phyloP scores from a whole-genome alignment of 2,329 filamentous ascomycete species.

The Verticillium alfalfae region DNA sequence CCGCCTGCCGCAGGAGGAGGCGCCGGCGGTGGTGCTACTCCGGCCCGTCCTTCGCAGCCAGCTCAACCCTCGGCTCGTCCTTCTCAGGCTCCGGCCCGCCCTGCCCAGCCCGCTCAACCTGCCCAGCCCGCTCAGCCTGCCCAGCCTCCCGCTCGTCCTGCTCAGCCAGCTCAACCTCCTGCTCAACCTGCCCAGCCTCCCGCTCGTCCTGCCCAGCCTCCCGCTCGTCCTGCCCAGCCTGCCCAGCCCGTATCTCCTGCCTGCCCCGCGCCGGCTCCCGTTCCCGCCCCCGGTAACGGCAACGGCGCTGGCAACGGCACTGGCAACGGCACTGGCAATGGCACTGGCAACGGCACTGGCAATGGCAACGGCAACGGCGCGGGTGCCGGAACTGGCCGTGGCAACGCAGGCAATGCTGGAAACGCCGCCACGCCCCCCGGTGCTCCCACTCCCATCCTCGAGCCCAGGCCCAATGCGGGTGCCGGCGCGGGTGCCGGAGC shows the following conservation, averaged over 20 bases:
- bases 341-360: neutral
- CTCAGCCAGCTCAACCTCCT: neutral
- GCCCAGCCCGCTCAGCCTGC: neutral
- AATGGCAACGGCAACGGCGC: neutral
- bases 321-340: neutral
- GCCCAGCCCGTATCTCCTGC: neutral
- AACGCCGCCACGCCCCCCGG: neutral
- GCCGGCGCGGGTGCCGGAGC: neutral
- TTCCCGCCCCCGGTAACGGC: neutral
- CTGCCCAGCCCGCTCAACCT: neutral
- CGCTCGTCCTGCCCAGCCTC: no score
- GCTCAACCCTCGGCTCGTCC: neutral
- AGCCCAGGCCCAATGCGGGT: neutral
- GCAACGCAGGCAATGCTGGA: neutral
- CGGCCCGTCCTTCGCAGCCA: conserved; percentile 2
- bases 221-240: neutral
- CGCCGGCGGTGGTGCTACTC: conserved; percentile 1
- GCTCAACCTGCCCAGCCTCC: neutral
- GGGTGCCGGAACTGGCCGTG: neutral
- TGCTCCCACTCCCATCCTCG: neutral
- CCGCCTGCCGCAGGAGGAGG: conserved; percentile 2
- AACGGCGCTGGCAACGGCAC: neutral
- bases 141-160: neutral
- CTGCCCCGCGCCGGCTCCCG: neutral
- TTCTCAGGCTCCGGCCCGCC: neutral